A percentile compares a stretch with the other conserved stretches of the same genome.
These are phyloP conservation scores for Rhynchosporium graminicola DNA, from an alignment of 2,329 filamentous ascomycete species.

Conservation along the genomic window DNA sequence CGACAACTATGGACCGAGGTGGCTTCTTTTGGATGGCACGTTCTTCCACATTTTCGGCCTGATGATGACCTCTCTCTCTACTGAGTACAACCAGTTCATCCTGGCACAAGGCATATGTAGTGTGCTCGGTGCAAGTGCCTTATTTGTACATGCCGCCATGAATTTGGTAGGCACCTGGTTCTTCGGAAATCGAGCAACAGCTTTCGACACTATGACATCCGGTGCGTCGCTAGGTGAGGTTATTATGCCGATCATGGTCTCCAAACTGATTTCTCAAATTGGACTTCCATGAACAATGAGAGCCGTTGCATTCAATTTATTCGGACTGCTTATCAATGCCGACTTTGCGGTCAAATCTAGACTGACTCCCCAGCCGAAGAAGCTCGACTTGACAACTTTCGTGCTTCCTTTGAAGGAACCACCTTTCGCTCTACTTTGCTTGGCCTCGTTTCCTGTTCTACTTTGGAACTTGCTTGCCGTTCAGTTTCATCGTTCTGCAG, in stretches of 20 bases:
- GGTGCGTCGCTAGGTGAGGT: constrained; percentile 55
- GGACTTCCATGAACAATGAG: constrained; percentile 61
- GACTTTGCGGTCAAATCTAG: constrained; percentile 55
- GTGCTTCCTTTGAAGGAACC: constrained; percentile 43
- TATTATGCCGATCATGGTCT: constrained; percentile 63
- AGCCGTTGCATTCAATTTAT: constrained; percentile 52
- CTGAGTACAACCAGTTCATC: constrained; percentile 55
- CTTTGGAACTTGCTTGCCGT: constrained; percentile 55
- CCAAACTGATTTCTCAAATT: constrained; percentile 52
- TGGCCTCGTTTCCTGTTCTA: constrained; percentile 50
- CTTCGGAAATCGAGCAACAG: constrained; percentile 49
- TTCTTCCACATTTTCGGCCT: constrained; percentile 60
- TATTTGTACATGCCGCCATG: constrained; percentile 49
- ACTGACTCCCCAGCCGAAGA: constrained; percentile 45
- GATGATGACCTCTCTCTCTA: constrained; percentile 63
- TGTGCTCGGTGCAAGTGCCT: constrained; percentile 47
- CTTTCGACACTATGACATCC: constrained; percentile 51
- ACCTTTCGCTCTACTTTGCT: constrained; percentile 43
- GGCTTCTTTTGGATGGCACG: constrained; percentile 53
- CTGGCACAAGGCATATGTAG: constrained; percentile 50
- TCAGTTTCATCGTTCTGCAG: constrained; percentile 48
- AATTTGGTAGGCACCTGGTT: constrained; percentile 50
- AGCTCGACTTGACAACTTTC: constrained; percentile 41
- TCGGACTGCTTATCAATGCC: constrained; percentile 53
- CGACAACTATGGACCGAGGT: constrained; percentile 61